Evolutionary conservation across 257 asterid genomes (phyloP), one percentile per base, ranked within the genome.

Genomic region (Cordia subcordata): DNA sequence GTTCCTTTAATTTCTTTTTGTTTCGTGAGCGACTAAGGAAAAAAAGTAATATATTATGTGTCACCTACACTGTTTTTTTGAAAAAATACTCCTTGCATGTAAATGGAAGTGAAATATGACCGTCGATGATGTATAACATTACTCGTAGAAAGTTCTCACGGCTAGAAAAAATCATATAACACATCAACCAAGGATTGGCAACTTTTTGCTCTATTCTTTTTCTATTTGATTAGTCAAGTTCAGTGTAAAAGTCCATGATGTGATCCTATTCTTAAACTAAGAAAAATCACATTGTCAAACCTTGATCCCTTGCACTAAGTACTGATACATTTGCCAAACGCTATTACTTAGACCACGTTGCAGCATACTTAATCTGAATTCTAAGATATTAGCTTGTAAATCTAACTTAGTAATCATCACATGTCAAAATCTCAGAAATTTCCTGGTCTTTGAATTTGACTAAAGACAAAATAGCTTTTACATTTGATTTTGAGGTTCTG

Each of bases 321-420:
- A n/a, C n/a, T n/a, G n/a, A n/a, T n/a, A n/a, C n/a, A 51, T 12
- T 20, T 50, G 27, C 10, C 45, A 38, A 10, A 39, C 52, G 46
- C 12, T 49, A 49, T 46, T 61, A 13, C 37, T 58, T 70, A 75
- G 72, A 76, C 77, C 61, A 44, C 40, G 16, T 22, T 22, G 47
- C 27, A 58, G 67, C 80, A 50, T 49, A 15, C 66, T 33, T 71
- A 20, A 66, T 63, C 65, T 57, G 72, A 66, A 72, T 66, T 58
- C 70, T n/a, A 53, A 56, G 53, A 53, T 13, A 38, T 46, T 42
- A 27, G 61, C 52, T 51, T 54, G 17, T 57, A 58, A 58, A 67
- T 56, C 61, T 54, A 58, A 47, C 14, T 19, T 17, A 55, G 52
- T 27, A 16, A 22, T 54, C 64, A 68, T 66, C 50, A 65, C 57